Evolutionary conservation across 805 yeast genomes (phyloP).

Genomic region (Candida bentonensis): DNA sequence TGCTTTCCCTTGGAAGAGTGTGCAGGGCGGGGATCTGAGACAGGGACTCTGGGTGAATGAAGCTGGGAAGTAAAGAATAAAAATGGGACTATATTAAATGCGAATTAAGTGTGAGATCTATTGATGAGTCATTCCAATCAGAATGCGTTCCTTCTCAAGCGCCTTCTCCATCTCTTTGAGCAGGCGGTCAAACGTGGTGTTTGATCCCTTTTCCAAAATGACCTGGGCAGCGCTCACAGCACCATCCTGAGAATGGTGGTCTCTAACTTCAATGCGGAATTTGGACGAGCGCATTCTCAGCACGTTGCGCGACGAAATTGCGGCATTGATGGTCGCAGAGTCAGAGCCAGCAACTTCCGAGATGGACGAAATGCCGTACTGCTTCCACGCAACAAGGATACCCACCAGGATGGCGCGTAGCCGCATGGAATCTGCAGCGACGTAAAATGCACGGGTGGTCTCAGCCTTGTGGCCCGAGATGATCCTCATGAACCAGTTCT

Average conservation of each 20-base stretch:
- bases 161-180: slow-evolving; percentile 11
- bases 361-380: slow-evolving; percentile 20
- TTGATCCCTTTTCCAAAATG: slow-evolving; percentile 10
- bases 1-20: too few species aligned
- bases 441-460: slow-evolving; percentile 5
- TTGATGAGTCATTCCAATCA: neutral
- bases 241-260: slow-evolving; percentile 3
- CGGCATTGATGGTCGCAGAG: slow-evolving; percentile 17
- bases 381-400: slow-evolving; percentile 22
- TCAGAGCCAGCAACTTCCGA: slow-evolving; percentile 14
- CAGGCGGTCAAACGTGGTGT: slow-evolving; percentile 7
- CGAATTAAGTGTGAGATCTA: slow-evolving; percentile 2
- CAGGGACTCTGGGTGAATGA: too few species aligned
- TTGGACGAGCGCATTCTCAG: slow-evolving; percentile 20
- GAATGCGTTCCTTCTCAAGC: slow-evolving; percentile 3
- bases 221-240: slow-evolving; percentile 7
- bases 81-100: slow-evolving; percentile 17
- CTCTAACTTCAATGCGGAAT: slow-evolving; percentile 13
- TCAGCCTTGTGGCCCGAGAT: slow-evolving; percentile 8
- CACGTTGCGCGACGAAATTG: slow-evolving; percentile 21
- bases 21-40: too few species aligned
- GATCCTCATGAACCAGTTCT: slow-evolving; percentile 25
- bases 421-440: slow-evolving; percentile 14
- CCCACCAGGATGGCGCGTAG: slow-evolving; percentile 19
- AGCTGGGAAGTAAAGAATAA: slow-evolving; percentile 38